These are phyloP conservation scores for Fibroporia radiculosa DNA, from an alignment of 768 basidiomycete species.

Conservation along the genomic window DNA sequence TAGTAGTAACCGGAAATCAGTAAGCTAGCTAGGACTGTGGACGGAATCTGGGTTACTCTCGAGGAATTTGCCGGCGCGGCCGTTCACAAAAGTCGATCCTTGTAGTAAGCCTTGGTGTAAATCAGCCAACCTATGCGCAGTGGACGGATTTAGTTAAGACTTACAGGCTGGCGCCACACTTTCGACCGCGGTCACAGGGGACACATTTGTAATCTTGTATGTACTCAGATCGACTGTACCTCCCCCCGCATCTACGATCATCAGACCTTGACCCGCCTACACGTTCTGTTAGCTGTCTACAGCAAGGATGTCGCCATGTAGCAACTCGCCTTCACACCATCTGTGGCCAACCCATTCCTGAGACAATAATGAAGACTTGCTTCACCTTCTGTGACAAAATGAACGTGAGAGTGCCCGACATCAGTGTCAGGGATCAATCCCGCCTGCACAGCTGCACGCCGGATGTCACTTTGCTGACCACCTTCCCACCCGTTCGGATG, in stretches of 20 bases:
- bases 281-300: neutral
- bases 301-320: too few species aligned
- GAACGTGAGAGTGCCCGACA: constrained; percentile 34
- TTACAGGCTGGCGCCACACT: constrained; percentile 24
- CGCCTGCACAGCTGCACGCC: constrained; percentile 42
- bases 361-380: constrained; percentile 55
- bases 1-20: neutral
- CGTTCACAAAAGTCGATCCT: constrained; percentile 33
- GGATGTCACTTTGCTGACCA: constrained; percentile 47
- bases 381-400: constrained; percentile 55
- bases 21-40: neutral
- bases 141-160: neutral
- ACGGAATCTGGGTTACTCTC: constrained; percentile 17
- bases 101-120: constrained; percentile 28
- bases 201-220: constrained; percentile 33
- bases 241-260: constrained; percentile 56
- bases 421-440: constrained; percentile 38
- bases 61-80: constrained; percentile 25
- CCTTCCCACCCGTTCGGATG: constrained; percentile 67
- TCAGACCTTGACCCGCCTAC: constrained; percentile 37
- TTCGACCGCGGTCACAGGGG: constrained; percentile 34
- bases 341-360: constrained; percentile 34
- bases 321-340: constrained; percentile 26
- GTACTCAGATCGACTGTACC: constrained; percentile 55
- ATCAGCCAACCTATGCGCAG: neutral